A percentile compares a stretch with the other conserved stretches of the same genome.
phyloP scores from a whole-genome alignment of 441 rosid genomes.

The Hura crepitans region DNA sequence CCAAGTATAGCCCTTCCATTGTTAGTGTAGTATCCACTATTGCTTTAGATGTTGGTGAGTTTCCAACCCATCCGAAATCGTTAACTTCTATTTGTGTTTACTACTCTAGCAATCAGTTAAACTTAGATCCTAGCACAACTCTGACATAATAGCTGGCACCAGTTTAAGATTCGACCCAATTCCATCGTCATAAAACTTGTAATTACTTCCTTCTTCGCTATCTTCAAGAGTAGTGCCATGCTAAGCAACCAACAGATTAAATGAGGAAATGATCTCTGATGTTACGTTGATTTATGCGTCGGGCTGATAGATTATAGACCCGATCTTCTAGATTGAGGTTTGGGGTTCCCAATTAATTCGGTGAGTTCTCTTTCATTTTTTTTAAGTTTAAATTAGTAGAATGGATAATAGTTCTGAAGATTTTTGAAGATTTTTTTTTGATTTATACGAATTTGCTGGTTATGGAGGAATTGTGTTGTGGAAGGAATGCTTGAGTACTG shows the following conservation, averaged over 20 bases:
- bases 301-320: too few relatives aligned
- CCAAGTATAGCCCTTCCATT: slow-evolving; percentile 29
- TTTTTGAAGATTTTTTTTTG: too few relatives aligned
- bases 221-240: slow-evolving; percentile 47
- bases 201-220: slow-evolving; percentile 32
- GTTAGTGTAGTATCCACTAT: slow-evolving; percentile 73
- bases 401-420: too few relatives aligned
- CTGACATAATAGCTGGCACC: slow-evolving; percentile 58
- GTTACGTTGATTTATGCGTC: slow-evolving; percentile 38
- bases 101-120: slow-evolving; percentile 64
- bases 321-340: too few relatives aligned
- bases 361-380: too few relatives aligned
- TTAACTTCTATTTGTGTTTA: slow-evolving; percentile 54
- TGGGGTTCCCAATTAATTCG: too few relatives aligned
- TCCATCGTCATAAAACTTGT: slow-evolving; percentile 68
- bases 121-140: slow-evolving; percentile 71
- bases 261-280: slow-evolving; percentile 45
- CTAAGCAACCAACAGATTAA: slow-evolving; percentile 72
- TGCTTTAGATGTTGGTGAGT: slow-evolving; percentile 72
- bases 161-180: slow-evolving; percentile 65
- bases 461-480: too few relatives aligned
- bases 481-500: too few relatives aligned
- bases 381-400: too few relatives aligned
- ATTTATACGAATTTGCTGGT: too few relatives aligned
- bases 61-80: slow-evolving; percentile 51